phyloP scores from a whole-genome alignment of 179 eudicot genomes.

The Actinidia arguta region DNA sequence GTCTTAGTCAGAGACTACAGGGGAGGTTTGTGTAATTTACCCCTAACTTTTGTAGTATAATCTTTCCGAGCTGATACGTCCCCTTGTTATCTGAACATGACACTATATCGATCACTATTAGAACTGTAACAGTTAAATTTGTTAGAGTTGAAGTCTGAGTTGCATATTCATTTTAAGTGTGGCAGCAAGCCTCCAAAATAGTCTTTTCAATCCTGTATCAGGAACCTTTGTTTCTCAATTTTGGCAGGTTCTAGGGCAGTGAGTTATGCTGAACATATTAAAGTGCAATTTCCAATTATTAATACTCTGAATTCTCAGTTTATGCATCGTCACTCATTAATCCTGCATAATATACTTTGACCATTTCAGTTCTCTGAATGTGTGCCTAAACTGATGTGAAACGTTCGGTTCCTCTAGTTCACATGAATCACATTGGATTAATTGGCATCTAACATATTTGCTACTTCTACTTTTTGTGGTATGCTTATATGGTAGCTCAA shows the following conservation, averaged over 20 bases:
- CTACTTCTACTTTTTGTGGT: not conserved
- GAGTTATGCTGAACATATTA: constrained; percentile 8
- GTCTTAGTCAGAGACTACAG: too few species aligned
- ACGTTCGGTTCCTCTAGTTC: too few species aligned
- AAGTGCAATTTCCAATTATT: not conserved
- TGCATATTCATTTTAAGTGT: constrained; percentile 5
- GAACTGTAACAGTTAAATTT: not conserved
- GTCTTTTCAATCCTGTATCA: not conserved
- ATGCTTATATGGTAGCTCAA: not conserved
- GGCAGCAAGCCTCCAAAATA: not conserved
- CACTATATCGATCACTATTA: not conserved
- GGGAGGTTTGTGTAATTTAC: too few species aligned
- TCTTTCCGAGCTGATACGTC: constrained; percentile 3
- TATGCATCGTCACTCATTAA: not conserved
- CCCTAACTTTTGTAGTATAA: not conserved
- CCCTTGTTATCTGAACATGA: not conserved
- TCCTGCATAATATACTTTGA: not conserved
- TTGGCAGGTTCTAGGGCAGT: not conserved
- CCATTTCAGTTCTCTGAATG: not conserved
- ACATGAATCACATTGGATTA: too few species aligned
- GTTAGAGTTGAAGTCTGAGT: not conserved
- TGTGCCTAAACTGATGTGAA: not conserved
- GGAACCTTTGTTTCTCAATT: not conserved
- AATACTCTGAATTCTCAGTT: not conserved
- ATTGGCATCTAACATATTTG: not conserved